Conservation (phyloP, 1,284 basidiomycete genomes). For the Xerocomus amazonicus region DNA sequence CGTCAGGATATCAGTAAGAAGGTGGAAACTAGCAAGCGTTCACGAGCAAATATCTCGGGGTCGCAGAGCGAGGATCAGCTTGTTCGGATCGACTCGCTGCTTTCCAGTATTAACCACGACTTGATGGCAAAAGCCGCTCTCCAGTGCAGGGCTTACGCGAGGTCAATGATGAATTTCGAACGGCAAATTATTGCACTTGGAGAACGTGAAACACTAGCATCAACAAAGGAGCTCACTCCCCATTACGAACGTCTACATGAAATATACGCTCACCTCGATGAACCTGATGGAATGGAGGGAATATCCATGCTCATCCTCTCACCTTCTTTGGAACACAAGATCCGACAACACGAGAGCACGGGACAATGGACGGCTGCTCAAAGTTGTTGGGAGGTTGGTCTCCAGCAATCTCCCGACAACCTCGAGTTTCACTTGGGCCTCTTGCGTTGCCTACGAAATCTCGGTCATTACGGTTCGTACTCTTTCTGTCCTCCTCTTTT, state of each 20-base stretch:
- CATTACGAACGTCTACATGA: conserved; percentile 94
- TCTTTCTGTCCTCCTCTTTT: not conserved
- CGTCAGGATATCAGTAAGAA: conserved; percentile 58
- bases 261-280: conserved; percentile 94
- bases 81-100: conserved; percentile 69
- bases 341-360: conserved; percentile 96
- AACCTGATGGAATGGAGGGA: conserved; percentile 99
- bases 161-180: conserved; percentile 95
- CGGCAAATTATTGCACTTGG: conserved; percentile 64
- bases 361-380: conserved; percentile 98
- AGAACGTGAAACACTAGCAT: conserved; percentile 36
- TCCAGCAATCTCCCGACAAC: conserved; percentile 90
- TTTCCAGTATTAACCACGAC: conserved; percentile 83
- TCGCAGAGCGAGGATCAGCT: conserved; percentile 55
- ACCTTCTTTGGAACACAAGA: conserved; percentile 94
- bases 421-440: conserved; percentile 88
- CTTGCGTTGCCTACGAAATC: conserved; percentile 86
- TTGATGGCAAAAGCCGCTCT: conserved; percentile 93
- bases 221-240: conserved; percentile 57
- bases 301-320: conserved; percentile 87
- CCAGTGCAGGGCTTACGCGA: conserved; percentile 90
- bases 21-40: conserved; percentile 45
- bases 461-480: conserved; percentile 93
- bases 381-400: conserved; percentile 98
- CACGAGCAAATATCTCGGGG: conserved; percentile 36